phyloP scores from a whole-genome alignment of 441 rosid genomes.

The Syzygium syzygioides region DNA sequence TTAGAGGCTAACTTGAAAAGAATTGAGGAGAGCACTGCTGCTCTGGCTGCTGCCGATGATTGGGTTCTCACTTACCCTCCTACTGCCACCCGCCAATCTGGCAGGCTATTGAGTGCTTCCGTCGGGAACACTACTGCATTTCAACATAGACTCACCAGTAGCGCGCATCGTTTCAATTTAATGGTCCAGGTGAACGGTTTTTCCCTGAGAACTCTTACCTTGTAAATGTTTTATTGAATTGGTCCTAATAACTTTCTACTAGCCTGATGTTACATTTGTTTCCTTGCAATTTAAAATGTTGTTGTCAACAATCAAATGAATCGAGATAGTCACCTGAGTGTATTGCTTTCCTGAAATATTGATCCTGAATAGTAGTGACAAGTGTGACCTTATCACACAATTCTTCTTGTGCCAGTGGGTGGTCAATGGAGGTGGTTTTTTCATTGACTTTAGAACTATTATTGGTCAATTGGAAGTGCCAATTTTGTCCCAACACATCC shows the following conservation, averaged over 20 bases:
- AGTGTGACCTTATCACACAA: background rate
- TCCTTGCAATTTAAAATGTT: background rate
- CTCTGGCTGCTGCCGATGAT: constrained; percentile 98
- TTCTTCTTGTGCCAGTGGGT: background rate
- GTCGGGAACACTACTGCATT: constrained; percentile 38
- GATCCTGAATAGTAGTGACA: background rate
- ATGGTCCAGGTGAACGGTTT: constrained; percentile 90
- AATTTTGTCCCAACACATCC: background rate
- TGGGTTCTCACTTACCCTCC: constrained; percentile 84
- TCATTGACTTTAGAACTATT: background rate
- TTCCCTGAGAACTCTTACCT: background rate
- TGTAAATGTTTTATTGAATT: background rate
- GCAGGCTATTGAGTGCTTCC: constrained; percentile 48
- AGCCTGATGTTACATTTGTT: background rate
- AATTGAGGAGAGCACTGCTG: constrained; percentile 98
- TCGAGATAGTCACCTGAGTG: background rate
- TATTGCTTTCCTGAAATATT: background rate
- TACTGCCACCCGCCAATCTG: constrained; percentile 58
- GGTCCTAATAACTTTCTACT: background rate
- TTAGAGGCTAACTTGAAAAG: constrained; percentile 90
- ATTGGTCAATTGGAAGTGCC: background rate
- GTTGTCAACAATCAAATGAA: background rate
- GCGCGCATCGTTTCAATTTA: constrained; percentile 94
- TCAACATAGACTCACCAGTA: constrained; percentile 88
- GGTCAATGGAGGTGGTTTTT: background rate